phyloP scores from a whole-genome alignment of 2,329 filamentous ascomycete genomes.

The Pseudogymnoascus sp. region DNA sequence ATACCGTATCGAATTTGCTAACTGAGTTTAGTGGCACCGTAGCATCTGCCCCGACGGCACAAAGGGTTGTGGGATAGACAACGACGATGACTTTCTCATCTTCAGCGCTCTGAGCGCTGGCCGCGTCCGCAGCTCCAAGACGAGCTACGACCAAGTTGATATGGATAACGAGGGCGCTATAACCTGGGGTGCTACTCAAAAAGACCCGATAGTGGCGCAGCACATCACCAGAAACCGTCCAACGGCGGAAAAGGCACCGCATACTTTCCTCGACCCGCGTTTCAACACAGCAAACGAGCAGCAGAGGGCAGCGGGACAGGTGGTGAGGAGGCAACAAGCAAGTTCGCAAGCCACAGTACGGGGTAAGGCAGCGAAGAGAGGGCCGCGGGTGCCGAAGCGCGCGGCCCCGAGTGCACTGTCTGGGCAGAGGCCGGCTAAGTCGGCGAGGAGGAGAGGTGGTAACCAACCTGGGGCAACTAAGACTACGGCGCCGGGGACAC shows the following conservation, averaged over 20 bases:
- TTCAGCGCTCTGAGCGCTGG: neutral
- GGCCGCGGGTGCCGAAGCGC: neutral
- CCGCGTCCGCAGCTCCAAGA: neutral
- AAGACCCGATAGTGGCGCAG: neutral
- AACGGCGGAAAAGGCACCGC: neutral
- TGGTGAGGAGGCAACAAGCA: neutral
- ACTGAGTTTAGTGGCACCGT: neutral
- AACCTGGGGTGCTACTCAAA: neutral
- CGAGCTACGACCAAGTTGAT: neutral
- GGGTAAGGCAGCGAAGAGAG: neutral
- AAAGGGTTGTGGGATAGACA: neutral
- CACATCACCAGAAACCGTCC: neutral
- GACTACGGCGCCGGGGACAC: neutral
- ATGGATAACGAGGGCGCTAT: neutral
- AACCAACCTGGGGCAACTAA: neutral
- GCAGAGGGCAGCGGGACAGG: neutral
- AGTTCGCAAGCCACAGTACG: neutral
- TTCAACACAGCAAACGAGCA: neutral
- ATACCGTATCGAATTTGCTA: neutral
- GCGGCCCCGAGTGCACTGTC: neutral
- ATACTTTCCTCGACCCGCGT: neutral
- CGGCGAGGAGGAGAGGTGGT: neutral
- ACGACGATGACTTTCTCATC: neutral
- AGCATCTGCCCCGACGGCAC: neutral
- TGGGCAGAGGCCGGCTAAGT: neutral